Conservation (phyloP, 208 protist genomes). For the Acanthamoeba healyi region DNA sequence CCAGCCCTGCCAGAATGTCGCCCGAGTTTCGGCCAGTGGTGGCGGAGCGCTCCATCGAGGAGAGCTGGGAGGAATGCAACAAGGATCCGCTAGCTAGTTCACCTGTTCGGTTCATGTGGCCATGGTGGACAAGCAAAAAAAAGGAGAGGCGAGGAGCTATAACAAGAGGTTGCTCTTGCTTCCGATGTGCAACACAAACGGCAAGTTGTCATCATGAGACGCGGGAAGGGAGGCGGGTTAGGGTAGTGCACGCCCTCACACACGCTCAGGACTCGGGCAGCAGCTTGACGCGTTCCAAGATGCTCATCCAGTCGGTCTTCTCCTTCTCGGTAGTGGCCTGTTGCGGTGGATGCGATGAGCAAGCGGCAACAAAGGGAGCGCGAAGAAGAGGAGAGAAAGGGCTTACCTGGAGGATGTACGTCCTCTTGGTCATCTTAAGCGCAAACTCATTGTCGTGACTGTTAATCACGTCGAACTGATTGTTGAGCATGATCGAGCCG, state of each 20-base stretch:
- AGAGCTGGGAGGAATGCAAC: too few relatives aligned
- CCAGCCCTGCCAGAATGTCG: too few relatives aligned
- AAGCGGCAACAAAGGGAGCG: background rate
- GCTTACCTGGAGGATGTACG: constrained; percentile 16
- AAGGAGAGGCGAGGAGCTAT: too few relatives aligned
- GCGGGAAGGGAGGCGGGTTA: background rate
- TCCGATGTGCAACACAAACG: too few relatives aligned
- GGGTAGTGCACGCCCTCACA: too few relatives aligned
- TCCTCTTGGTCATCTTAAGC: constrained; percentile 12
- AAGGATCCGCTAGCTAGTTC: too few relatives aligned
- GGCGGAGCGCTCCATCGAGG: too few relatives aligned
- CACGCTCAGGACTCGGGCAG: background rate
- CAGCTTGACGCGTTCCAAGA: constrained; percentile 13
- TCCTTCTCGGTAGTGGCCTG: constrained; percentile 1
- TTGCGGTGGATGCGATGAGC: background rate
- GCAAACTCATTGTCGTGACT: constrained; percentile 2
- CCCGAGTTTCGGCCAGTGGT: too few relatives aligned
- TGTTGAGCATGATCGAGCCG: constrained; percentile 40
- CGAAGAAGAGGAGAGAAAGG: background rate
- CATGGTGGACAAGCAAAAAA: too few relatives aligned
- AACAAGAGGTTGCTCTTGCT: too few relatives aligned
- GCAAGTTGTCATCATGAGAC: too few relatives aligned
- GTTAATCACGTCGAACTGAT: background rate
- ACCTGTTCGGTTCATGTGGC: too few relatives aligned
- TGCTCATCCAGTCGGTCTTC: constrained; percentile 29